Evolutionary conservation across 805 yeast species (phyloP), one percentile per base, ranked within the genome.

Genomic region (Candida easanensis): DNA sequence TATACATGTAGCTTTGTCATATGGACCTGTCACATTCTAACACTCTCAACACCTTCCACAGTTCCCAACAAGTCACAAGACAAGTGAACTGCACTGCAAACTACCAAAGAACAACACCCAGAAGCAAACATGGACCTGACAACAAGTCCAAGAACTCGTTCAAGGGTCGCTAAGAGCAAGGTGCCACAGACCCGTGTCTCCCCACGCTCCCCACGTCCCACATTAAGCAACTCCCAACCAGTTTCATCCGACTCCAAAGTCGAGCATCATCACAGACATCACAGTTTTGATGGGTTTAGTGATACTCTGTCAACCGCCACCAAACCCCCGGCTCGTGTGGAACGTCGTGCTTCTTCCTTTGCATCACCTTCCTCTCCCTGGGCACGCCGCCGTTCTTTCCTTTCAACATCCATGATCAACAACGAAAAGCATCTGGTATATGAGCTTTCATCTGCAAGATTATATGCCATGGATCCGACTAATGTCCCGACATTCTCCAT

Each of bases 321-420:
- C 17, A n/a, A 7, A 4, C n/a, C 35, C 7, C 15, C 23, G 5
- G 17, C 23, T 4, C n/a, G 35, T 11, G 7, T 19, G 8, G 28
- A 45, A 17, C 42, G 48, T 22, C 50, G 55, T 5, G 36, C 51
- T 0, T 50, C 53, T 4, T 50, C 54, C 5, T 51, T 51, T 39
- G 47, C 51, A 32, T 48, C 49, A 9, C 33, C 52, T 14, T 42
- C 49, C 8, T 47, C 57, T 3, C 64, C 74, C 14, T 42, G 76
- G 68, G 73, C 74, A 23, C 65, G 82, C 50, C 62, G 85, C 36
- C 70, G 73, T 50, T 75, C 82, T 4, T 79, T 79, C 50, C 62
- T 81, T 19, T 78, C 84, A 0, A 57, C 64, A n/a, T 56, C 76
- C 14, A 80, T 81, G 85, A 62, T 80, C 25, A 69, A 73, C 23